Conservation (phyloP, 257 asterid species). For the Leonotis leonurus region DNA sequence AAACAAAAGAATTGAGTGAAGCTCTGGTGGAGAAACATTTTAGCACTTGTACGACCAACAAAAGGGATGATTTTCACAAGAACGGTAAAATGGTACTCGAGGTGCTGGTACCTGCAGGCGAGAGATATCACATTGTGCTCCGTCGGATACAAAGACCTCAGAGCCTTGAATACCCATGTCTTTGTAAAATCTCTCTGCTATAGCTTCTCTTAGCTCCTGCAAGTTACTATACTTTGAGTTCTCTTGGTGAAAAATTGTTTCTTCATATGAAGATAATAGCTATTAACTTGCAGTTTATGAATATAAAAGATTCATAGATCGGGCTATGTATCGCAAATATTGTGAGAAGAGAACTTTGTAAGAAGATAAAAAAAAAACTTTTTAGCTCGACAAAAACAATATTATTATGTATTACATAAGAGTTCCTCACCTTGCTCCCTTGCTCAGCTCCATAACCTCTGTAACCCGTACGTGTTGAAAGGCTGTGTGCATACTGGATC, state of each 20-base stretch:
- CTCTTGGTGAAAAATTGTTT: neutral
- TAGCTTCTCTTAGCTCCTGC: conserved; percentile 62
- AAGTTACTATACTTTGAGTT: neutral
- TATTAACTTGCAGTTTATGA: neutral
- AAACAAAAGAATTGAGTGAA: neutral
- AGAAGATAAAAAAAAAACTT: neutral
- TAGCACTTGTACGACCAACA: neutral
- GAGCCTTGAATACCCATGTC: conserved; percentile 42
- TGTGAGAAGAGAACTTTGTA: neutral
- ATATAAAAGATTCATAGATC: neutral
- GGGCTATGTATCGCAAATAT: neutral
- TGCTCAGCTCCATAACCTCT: conserved; percentile 83
- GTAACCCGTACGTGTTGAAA: conserved; percentile 66
- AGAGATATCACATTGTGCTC: conserved; percentile 81
- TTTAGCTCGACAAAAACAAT: neutral
- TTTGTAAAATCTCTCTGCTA: conserved; percentile 51
- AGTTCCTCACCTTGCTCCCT: conserved; percentile 55
- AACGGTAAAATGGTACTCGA: neutral
- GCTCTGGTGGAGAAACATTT: no score
- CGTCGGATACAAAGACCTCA: conserved; percentile 82
- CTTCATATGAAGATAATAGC: neutral
- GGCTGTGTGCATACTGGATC: conserved; percentile 62
- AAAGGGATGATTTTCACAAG: neutral
- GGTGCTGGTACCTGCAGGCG: conserved; percentile 61
- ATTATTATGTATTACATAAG: neutral